phyloP scores from a whole-genome alignment of 1,139 yeast species.

The Spencermartinsiella ligniputridi region DNA sequence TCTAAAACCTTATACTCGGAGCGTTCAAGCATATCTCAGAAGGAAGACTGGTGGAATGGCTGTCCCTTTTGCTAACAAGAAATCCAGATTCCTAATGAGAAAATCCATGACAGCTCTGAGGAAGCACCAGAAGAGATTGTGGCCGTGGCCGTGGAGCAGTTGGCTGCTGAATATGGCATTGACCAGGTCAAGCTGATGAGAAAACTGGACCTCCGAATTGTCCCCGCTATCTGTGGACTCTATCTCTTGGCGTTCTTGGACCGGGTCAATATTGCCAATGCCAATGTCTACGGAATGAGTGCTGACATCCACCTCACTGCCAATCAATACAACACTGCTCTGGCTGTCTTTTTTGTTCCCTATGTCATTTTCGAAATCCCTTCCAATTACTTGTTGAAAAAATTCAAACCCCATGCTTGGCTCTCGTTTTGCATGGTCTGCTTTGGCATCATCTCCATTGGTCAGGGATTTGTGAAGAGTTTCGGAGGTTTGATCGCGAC shows the following conservation, averaged over 20 bases:
- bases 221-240: slow-evolving; percentile 65
- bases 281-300: slow-evolving; percentile 61
- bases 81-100: too few species aligned
- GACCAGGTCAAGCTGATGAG: slow-evolving; percentile 50
- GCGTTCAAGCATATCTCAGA: too few species aligned
- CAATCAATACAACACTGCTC: slow-evolving; percentile 54
- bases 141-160: too few species aligned
- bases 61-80: too few species aligned
- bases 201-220: slow-evolving; percentile 61
- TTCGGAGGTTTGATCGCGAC: slow-evolving; percentile 58
- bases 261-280: slow-evolving; percentile 71
- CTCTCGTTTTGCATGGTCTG: slow-evolving; percentile 49
- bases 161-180: slow-evolving; percentile 42
- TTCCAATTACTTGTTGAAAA: slow-evolving; percentile 59
- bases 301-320: slow-evolving; percentile 49
- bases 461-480: slow-evolving; percentile 58
- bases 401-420: slow-evolving; percentile 63
- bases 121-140: too few species aligned
- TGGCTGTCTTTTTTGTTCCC: slow-evolving; percentile 68
- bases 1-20: too few species aligned
- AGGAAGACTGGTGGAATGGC: too few species aligned
- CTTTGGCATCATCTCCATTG: slow-evolving; percentile 63
- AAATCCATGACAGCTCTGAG: too few species aligned
- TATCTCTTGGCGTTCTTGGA: slow-evolving; percentile 68
- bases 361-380: slow-evolving; percentile 64